Conservation (phyloP, 2,329 filamentous ascomycete genomes). For the Orbilia oligospora region DNA sequence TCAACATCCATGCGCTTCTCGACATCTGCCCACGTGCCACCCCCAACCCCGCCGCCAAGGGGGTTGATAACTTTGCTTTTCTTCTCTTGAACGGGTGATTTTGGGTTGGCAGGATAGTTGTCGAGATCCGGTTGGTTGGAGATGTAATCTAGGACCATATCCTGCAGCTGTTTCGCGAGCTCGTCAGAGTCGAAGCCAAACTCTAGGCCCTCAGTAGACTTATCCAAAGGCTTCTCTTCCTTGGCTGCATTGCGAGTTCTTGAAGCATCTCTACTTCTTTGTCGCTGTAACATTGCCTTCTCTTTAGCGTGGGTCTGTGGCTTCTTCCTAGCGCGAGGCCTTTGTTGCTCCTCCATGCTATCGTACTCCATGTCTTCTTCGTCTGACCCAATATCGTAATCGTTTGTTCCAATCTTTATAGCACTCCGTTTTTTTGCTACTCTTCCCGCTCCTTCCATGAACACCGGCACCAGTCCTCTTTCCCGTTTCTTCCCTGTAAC, state of each 20-base stretch:
- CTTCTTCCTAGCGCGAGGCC: slow-evolving; percentile 55
- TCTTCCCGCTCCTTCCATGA: slow-evolving; percentile 59
- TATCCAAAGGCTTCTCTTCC: slow-evolving; percentile 41
- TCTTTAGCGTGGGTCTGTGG: slow-evolving; percentile 63
- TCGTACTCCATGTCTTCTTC: slow-evolving; percentile 24
- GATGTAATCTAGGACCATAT: slow-evolving; percentile 64
- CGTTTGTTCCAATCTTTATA: slow-evolving; percentile 44
- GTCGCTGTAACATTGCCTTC: slow-evolving; percentile 51
- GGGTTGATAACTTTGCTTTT: slow-evolving; percentile 48
- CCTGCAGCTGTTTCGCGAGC: slow-evolving; percentile 62
- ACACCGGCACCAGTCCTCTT: slow-evolving; percentile 50
- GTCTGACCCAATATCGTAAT: slow-evolving; percentile 21
- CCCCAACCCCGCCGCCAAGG: slow-evolving; percentile 63
- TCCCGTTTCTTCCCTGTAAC: slow-evolving; percentile 57
- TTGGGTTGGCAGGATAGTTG: slow-evolving; percentile 59
- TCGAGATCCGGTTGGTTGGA: slow-evolving; percentile 61
- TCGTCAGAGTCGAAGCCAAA: slow-evolving; percentile 61
- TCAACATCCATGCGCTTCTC: slow-evolving; percentile 58
- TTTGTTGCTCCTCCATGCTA: slow-evolving; percentile 10
- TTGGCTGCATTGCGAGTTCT: slow-evolving; percentile 25
- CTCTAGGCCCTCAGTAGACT: slow-evolving; percentile 44
- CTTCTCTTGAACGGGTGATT: slow-evolving; percentile 53
- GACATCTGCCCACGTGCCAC: slow-evolving; percentile 62
- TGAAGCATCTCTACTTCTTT: slow-evolving; percentile 35
- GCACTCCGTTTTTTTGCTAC: slow-evolving; percentile 57